A percentile compares a stretch with the other conserved stretches of the same genome.
Evolutionary conservation across 2,329 filamentous ascomycete genomes (phyloP).

Genomic region (Epichloe typhina): DNA sequence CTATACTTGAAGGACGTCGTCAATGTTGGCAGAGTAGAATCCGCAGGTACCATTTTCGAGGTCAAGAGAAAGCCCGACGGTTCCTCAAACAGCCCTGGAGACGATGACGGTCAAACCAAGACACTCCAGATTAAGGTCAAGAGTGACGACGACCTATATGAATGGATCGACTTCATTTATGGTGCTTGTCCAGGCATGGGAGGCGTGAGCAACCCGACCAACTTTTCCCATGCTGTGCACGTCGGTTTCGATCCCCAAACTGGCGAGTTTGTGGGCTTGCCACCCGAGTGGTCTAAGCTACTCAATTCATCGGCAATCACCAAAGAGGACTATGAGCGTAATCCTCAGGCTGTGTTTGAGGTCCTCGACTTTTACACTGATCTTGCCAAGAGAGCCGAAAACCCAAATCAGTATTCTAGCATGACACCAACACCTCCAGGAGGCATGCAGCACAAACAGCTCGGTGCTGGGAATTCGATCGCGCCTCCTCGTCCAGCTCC

Average conservation of each 20-base stretch:
- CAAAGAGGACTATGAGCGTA: slow-evolving; percentile 96
- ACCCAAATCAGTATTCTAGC: slow-evolving; percentile 55
- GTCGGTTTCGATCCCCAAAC: slow-evolving; percentile 94
- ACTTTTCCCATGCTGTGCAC: slow-evolving; percentile 94
- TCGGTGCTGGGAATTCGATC: slow-evolving; percentile 43
- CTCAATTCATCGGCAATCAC: slow-evolving; percentile 94
- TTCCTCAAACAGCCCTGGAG: slow-evolving; percentile 56
- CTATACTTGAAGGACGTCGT: slow-evolving; percentile 79
- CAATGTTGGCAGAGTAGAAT: slow-evolving; percentile 81
- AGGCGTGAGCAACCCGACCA: slow-evolving; percentile 94
- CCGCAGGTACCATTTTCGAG: slow-evolving; percentile 85
- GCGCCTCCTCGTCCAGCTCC: slow-evolving; percentile 57
- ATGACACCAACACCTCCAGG: slow-evolving; percentile 54
- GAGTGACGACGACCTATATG: slow-evolving; percentile 90
- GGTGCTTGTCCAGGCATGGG: slow-evolving; percentile 95
- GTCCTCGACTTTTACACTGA: slow-evolving; percentile 78
- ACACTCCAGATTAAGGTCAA: slow-evolving; percentile 89
- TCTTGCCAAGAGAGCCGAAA: slow-evolving; percentile 62
- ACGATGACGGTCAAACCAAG: slow-evolving; percentile 68
- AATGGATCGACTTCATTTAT: slow-evolving; percentile 98
- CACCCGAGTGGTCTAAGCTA: slow-evolving; percentile 93
- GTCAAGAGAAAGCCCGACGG: slow-evolving; percentile 66
- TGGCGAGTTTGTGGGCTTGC: slow-evolving; percentile 86
- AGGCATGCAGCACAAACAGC: slow-evolving; percentile 45
- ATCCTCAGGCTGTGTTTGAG: slow-evolving; percentile 75